A percentile compares a stretch with the other conserved stretches of the same genome.
Evolutionary conservation across 805 yeast genomes (phyloP).

Genomic region (Teunomyces lycoperdinae): DNA sequence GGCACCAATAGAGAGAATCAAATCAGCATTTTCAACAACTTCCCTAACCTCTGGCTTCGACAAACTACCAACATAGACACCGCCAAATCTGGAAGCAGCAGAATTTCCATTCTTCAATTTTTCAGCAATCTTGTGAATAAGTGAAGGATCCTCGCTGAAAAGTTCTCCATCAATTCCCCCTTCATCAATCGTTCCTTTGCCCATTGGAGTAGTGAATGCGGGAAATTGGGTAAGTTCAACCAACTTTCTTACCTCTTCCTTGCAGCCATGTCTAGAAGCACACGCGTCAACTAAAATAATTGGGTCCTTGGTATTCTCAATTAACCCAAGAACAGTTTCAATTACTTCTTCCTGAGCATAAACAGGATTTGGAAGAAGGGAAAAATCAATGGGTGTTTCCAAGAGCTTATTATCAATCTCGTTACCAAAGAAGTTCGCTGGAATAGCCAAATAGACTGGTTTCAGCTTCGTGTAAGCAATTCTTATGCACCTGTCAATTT

Average conservation of each 20-base stretch:
- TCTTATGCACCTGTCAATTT: conserved; percentile 71
- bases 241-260: conserved; percentile 58
- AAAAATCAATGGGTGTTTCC: conserved; percentile 62
- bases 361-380: conserved; percentile 44
- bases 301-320: conserved; percentile 63
- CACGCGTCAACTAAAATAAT: conserved; percentile 83
- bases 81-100: conserved; percentile 68
- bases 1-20: conserved; percentile 78
- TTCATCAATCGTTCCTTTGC: conserved; percentile 78
- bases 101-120: conserved; percentile 17
- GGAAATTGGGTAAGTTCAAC: conserved; percentile 74
- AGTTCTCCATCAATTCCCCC: conserved; percentile 31
- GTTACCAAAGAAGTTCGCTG: conserved; percentile 75
- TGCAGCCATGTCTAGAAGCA: conserved; percentile 73
- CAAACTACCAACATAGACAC: conserved; percentile 82
- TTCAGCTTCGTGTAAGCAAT: conserved; percentile 70
- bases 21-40: conserved; percentile 71
- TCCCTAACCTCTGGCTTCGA: conserved; percentile 70
- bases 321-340: conserved; percentile 44
- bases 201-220: conserved; percentile 86
- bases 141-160: conserved; percentile 22
- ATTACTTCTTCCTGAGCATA: conserved; percentile 39
- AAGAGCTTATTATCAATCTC: conserved; percentile 55
- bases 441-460: conserved; percentile 81
- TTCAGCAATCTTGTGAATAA: conserved; percentile 20